Percentiles rank a stretch among this genome's conserved stretches.
Conservation (phyloP, 768 basidiomycete species). For the Boletus insuetus region DNA sequence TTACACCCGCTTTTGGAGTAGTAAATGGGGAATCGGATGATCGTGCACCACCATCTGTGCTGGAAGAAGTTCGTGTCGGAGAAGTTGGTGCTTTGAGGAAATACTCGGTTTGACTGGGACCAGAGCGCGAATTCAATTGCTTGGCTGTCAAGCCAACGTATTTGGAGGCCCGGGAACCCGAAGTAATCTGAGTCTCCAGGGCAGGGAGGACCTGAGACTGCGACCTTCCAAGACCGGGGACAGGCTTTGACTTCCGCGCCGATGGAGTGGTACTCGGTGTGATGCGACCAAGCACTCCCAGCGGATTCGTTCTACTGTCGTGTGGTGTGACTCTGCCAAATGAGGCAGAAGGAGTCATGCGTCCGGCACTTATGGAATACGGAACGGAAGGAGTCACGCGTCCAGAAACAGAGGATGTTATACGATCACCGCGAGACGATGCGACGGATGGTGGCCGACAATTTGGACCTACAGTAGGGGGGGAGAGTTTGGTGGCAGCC, state of each 20-base stretch:
- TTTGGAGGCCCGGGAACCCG: slow-evolving; percentile 81
- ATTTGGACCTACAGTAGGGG: slow-evolving; percentile 63
- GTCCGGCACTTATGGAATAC: slow-evolving; percentile 39
- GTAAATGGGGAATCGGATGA: slow-evolving; percentile 53
- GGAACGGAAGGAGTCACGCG: slow-evolving; percentile 45
- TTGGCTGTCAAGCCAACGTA: slow-evolving; percentile 84
- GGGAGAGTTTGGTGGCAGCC: slow-evolving; percentile 73
- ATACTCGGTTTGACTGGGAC: slow-evolving; percentile 17
- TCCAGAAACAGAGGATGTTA: slow-evolving; percentile 44
- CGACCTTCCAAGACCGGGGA: slow-evolving; percentile 32
- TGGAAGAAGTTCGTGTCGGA: slow-evolving; percentile 36
- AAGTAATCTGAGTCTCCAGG: slow-evolving; percentile 54
- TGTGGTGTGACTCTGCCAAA: slow-evolving; percentile 42
- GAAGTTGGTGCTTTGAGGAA: slow-evolving; percentile 32
- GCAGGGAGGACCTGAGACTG: slow-evolving; percentile 25
- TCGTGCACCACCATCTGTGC: slow-evolving; percentile 38
- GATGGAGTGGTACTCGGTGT: slow-evolving; percentile 41
- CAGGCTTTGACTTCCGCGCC: slow-evolving; percentile 31
- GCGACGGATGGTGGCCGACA: slow-evolving; percentile 76
- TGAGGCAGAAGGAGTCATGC: slow-evolving; percentile 55
- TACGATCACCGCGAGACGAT: slow-evolving; percentile 56
- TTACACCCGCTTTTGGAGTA: slow-evolving; percentile 60
- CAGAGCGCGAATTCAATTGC: slow-evolving; percentile 56
- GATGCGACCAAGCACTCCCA: slow-evolving; percentile 42
- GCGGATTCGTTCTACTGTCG: slow-evolving; percentile 26